Percentiles rank a stretch among this genome's conserved stretches.
Conservation (phyloP, 2,329 filamentous ascomycete species). For the Cyphellophora europaea region DNA sequence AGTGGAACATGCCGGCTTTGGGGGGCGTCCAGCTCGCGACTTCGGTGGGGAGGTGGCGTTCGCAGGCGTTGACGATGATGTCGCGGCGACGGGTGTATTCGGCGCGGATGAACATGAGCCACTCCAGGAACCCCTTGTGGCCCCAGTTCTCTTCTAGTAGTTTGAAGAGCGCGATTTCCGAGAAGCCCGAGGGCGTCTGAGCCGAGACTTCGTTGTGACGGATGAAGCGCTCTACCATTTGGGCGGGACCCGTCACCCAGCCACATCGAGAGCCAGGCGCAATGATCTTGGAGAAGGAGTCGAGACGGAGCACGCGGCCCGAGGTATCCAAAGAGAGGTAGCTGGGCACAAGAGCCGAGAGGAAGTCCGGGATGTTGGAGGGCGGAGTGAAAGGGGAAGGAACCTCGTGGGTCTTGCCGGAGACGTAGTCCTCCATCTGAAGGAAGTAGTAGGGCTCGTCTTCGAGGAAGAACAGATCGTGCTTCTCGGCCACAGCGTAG, state of each 20-base stretch:
- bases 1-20: constrained; percentile 81
- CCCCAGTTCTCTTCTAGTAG: constrained; percentile 92
- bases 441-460: constrained; percentile 94
- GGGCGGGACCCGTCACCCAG: constrained; percentile 81
- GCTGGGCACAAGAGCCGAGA: constrained; percentile 63
- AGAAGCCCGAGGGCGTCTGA: constrained; percentile 77
- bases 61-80: constrained; percentile 68
- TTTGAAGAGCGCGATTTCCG: constrained; percentile 77
- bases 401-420: constrained; percentile 28
- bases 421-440: constrained; percentile 66
- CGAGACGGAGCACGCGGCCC: constrained; percentile 79
- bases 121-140: constrained; percentile 78
- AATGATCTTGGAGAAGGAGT: constrained; percentile 89
- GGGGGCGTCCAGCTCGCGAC: constrained; percentile 74
- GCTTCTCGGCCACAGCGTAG: constrained; percentile 70
- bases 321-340: constrained; percentile 74
- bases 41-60: constrained; percentile 62
- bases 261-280: constrained; percentile 72
- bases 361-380: constrained; percentile 56
- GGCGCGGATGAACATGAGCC: constrained; percentile 71
- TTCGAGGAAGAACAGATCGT: constrained; percentile 72
- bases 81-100: constrained; percentile 76
- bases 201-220: constrained; percentile 75
- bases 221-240: constrained; percentile 73
- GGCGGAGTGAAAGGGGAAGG: constrained; percentile 46